phyloP scores from a whole-genome alignment of 306 rosid species.

The Elaeagnus macrophylla region DNA sequence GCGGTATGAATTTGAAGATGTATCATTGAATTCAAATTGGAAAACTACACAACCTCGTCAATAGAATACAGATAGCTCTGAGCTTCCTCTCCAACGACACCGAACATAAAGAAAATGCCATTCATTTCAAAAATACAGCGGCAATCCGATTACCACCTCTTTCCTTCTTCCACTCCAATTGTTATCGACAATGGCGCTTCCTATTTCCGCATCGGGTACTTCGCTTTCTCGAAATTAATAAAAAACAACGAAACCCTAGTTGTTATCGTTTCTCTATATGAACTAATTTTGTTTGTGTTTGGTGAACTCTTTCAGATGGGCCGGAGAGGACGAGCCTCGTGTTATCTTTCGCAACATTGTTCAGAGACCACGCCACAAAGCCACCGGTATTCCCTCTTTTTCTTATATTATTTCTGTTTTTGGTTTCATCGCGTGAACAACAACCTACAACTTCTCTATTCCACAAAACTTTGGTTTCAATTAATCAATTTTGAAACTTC shows the following conservation, averaged over 20 bases:
- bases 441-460: no score
- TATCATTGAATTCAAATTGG: no score
- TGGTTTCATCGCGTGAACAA: no score
- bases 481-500: no score
- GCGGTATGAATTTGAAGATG: no score
- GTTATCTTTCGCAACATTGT: constrained; percentile 96
- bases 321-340: constrained; percentile 90
- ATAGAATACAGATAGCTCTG: no score
- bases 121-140: constrained; percentile 50
- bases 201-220: constrained; percentile 72
- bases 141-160: constrained; percentile 51
- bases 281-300: not conserved
- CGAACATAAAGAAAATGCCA: constrained; percentile 33
- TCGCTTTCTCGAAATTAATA: not conserved
- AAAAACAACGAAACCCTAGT: no score
- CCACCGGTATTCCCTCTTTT: constrained; percentile 42
- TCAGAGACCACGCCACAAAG: constrained; percentile 93
- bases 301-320: constrained; percentile 52
- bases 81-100: no score
- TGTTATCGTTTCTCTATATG: not conserved
- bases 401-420: no score
- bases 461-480: no score
- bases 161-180: constrained; percentile 52
- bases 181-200: constrained; percentile 92
- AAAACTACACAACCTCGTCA: no score